Evolutionary conservation across 23 red algal genomes (phyloP), one percentile per base, ranked within the genome.

Genomic region (Cyanidioschyzon merolae): DNA sequence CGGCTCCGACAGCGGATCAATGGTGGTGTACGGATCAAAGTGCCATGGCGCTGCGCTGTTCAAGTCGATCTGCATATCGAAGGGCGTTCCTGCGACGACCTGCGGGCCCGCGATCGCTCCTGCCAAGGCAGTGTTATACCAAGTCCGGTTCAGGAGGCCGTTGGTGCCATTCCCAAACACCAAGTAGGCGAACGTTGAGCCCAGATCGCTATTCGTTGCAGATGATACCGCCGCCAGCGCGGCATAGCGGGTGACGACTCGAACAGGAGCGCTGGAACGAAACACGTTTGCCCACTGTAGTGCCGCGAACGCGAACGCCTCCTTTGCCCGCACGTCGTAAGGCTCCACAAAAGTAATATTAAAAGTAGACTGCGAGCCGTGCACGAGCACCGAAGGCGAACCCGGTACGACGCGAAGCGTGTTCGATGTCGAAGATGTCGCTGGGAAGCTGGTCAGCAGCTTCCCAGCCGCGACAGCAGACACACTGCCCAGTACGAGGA

Each of bases 261-360:
- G 86, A 2, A 83, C 21, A 1, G 39, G 2, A 1, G 79, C 58
- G 1, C 25, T 38, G 15, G 76, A 80, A 15, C 58, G 71, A 71
- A 89, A 89, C 25, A 68, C 34, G 54, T 89, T 75, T 37, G 86
- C 86, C 86, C 86, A 89, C 39, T 54, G 57, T 58, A 39, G n/a
- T 38, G 79, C 79, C 37, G 68, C 67, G 36, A 57, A 76, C 68
- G 82, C 54, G 57, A 89, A 76, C 51, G 75, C 38, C 12, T 2
- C 26, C 63, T 32, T 71, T 7, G 63, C 63, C n/a, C 16, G 16
- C 12, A 25, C 63, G 63, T 71, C 63, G 63, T 71, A 71, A 7
- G 63, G 63, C 29, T 71, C 63, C 16, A 71, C 30, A 32, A 71
- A 71, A 35, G 63, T 71, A 27, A 71, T 71, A 32, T 71, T 71